Base-by-base conservation (phyloP, 1,284 basidiomycete genomes). In the Lentinus polychrous region DNA sequence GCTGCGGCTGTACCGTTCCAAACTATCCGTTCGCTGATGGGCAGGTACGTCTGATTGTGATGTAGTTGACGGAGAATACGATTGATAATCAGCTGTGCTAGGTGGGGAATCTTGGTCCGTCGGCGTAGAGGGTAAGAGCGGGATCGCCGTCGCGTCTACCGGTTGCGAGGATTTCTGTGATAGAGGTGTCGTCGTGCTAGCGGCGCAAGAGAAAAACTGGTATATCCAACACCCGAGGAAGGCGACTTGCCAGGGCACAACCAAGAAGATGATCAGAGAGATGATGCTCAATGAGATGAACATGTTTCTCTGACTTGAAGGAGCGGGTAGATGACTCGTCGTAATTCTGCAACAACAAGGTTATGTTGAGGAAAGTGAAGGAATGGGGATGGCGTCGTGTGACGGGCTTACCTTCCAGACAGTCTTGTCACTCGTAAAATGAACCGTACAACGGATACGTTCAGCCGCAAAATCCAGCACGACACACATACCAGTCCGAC, bases 231-330 rank as follows among this genome's bases (percentile, higher is more conserved):
- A 82, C 32, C 88, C 81, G 12, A 95, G 75, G 62, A 89, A 93
- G 1, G 86, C 91, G 27, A 94, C 87, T 65, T 96, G 93, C 77
- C 91, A 92, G 0, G 94, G 94, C 17, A 95, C 73, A 49, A 91
- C 68, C 23, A 91, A 57, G 53, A 84, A 77, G 37, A 93, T 82
- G 11, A 85, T 67, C 10, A 78, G 52, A 39, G 84, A 72, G n/a
- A 94, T 72, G 12, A 83, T 45, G 4, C 59, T 58, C 60, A 90
- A 76, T 1, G 86, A 88, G 5, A 81, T 40, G 14, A 85, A 31
- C 1, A 75, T 77, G 56, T 71, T 70, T 49, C 68, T 67, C 62
- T 10, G 14, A 32, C n/a, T 40, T 17, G 20, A 8, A 4, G 39
- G 20, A 7, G 39, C 20, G 6, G 20, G 39, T 40, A 12, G 14